phyloP scores from a whole-genome alignment of 495 filamentous ascomycete genomes.

The Daldinia loculata region DNA sequence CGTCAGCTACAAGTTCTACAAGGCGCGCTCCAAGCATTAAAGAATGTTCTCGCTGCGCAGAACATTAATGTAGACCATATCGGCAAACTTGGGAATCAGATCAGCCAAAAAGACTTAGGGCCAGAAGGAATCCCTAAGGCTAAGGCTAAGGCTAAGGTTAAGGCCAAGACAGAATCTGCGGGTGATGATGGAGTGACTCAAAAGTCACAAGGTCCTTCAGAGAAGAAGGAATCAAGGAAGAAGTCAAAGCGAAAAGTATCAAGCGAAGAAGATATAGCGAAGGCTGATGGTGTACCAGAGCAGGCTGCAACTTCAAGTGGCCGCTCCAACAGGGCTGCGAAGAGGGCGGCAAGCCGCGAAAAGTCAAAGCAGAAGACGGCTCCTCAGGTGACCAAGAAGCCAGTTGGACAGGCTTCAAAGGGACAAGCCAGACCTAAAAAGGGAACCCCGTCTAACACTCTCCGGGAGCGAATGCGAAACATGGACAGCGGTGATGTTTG shows the following conservation, averaged over 20 bases:
- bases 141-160: constrained; percentile 14
- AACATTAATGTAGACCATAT: constrained; percentile 42
- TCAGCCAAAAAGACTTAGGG: neutral
- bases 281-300: neutral
- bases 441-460: neutral
- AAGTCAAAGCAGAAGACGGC: neutral
- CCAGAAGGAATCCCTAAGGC: neutral
- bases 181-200: neutral
- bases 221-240: neutral
- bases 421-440: neutral
- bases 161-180: neutral
- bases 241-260: neutral
- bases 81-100: neutral
- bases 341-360: neutral
- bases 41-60: constrained; percentile 40
- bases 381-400: neutral
- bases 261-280: neutral
- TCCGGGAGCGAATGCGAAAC: neutral
- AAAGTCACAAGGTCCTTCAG: neutral
- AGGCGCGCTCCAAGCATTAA: constrained; percentile 35
- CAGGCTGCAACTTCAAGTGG: neutral
- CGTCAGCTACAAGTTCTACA: constrained; percentile 38
- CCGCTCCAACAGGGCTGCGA: neutral
- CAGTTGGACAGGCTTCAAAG: neutral
- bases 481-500: neutral